Evolutionary conservation across 768 basidiomycete genomes (phyloP), one percentile per base, ranked within the genome.

Genomic region (Termitomyces sp.): DNA sequence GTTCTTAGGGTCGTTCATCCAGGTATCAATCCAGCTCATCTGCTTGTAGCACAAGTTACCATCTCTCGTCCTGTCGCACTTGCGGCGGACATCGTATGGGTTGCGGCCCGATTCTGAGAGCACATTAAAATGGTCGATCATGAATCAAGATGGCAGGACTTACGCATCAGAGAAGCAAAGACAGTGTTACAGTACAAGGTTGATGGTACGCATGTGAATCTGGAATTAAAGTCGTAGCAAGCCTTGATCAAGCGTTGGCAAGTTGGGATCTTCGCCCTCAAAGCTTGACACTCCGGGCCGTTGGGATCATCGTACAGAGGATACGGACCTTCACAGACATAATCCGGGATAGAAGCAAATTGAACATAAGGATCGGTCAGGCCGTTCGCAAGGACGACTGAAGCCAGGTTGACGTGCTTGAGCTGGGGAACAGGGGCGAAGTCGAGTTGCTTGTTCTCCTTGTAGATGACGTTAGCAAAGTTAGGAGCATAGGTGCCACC

Each of bases 351-450:
- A 35, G 83, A 77, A 4, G 79, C 85, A 74, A 91, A 85, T 65
- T 98, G 96, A 41, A 83, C 72, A 64, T 82, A 84, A 8, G 91
- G 90, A 62, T 95, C 87, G 0, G 92, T 93, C 48, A 89, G 74
- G 10, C 91, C 95, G 65, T 94, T 97, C 3, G 87, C 96, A 50
- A 98, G 81, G 59, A 98, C 77, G 46, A 98, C 71, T 0, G 88
- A 92, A 30, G 80, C 83, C 32, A 96, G 79, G 72, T 94, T 93
- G 70, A 97, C 84, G 59, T 78, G 77, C 62, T 82, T 75, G 41
- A 92, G 68, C n/a, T 71, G 68, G 0, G 81, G 76, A 8, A 66
- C 68, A 44, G 78, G 71, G 5, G 68, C 66, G 22, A 77, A 59
- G 11, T 76, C 66, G 19, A 83, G 72, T 51, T 77, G 77, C 68